Base-by-base conservation (phyloP, 805 yeast genomes). In the Cyberlindnera americana region DNA sequence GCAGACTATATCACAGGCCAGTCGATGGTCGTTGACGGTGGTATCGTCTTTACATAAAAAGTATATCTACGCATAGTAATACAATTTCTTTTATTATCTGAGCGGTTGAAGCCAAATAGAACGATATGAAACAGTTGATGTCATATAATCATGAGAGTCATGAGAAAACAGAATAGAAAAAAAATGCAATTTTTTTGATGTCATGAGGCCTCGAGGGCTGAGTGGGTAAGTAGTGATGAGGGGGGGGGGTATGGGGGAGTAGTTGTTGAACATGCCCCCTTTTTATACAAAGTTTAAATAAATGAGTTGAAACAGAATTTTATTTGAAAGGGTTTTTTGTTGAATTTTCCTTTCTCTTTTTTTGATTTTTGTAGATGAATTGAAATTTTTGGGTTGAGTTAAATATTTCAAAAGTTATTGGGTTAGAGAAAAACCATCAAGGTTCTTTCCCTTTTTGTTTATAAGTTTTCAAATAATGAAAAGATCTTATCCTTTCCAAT, bases 401-500 rank as follows among this genome's bases (percentile, higher is more conserved):
- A n/a, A n/a, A n/a, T n/a, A n/a, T n/a, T n/a, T n/a, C n/a, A n/a
- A n/a, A n/a, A n/a, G n/a, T n/a, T n/a, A n/a, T n/a, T n/a, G n/a
- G n/a, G n/a, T n/a, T n/a, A n/a, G n/a, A n/a, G n/a, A n/a, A n/a
- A n/a, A n/a, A 29, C 33, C 28, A 13, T 29, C 38, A 35, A 22
- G 30, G 29, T 23, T 16, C 7, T 25, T 9, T 25, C 6, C 6
- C 10, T 21, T 7, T 21, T 10, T 21, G 23, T 21, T 21, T 21
- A 54, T 22, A 54, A 40, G 27, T 46, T 48, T 24, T 70, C 60
- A 49, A 83, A 72, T 43, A 82, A 62, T 10, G 62, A 51, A 59
- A 80, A 81, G 47, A 83, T 80, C 44, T 74, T 71, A 33, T 72
- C 70, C 48, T 77, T 73, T 37, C 77, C 75, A 32, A 77, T 69